These are phyloP conservation scores for Leptodontidium sp. DNA, from an alignment of 2,329 filamentous ascomycete genomes.

Conservation along the genomic window DNA sequence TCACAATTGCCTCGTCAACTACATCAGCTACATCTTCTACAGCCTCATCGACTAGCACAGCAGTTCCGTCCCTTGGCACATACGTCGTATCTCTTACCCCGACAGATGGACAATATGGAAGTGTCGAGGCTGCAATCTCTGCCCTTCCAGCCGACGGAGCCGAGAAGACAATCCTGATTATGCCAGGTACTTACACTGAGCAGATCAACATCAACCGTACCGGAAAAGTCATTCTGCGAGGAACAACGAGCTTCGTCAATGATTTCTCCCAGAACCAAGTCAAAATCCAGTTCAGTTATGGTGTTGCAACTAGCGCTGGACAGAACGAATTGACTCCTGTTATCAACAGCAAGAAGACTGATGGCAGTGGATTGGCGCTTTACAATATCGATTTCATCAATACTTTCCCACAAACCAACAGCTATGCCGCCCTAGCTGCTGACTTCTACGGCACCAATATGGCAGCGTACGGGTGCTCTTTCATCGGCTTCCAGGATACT, in stretches of 20 bases:
- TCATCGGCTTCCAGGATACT: constrained; percentile 64
- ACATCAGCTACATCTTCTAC: constrained; percentile 21
- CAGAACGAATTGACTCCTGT: constrained; percentile 55
- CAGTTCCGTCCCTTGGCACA: constrained; percentile 19
- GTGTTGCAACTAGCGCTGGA: constrained; percentile 51
- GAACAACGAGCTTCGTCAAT: constrained; percentile 46
- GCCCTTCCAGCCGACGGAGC: constrained; percentile 53
- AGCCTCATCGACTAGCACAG: constrained; percentile 24
- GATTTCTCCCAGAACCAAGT: constrained; percentile 51
- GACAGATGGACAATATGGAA: constrained; percentile 51
- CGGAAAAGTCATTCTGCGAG: constrained; percentile 51
- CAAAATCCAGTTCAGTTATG: constrained; percentile 49
- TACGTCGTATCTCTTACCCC: constrained; percentile 48
- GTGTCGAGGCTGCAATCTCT: constrained; percentile 53
- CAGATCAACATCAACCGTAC: constrained; percentile 52
- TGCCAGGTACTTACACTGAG: constrained; percentile 52
- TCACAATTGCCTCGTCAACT: constrained; percentile 28
- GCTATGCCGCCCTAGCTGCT: constrained; percentile 57
- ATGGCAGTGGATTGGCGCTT: constrained; percentile 41
- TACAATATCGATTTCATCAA: constrained; percentile 66
- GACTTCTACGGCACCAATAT: constrained; percentile 56
- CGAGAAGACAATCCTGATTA: constrained; percentile 51
- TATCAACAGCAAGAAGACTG: constrained; percentile 54
- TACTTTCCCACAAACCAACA: constrained; percentile 50
- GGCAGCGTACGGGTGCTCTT: constrained; percentile 61